Evolutionary conservation across 2,329 filamentous ascomycete genomes (phyloP).

Genomic region (Apiospora sp.): DNA sequence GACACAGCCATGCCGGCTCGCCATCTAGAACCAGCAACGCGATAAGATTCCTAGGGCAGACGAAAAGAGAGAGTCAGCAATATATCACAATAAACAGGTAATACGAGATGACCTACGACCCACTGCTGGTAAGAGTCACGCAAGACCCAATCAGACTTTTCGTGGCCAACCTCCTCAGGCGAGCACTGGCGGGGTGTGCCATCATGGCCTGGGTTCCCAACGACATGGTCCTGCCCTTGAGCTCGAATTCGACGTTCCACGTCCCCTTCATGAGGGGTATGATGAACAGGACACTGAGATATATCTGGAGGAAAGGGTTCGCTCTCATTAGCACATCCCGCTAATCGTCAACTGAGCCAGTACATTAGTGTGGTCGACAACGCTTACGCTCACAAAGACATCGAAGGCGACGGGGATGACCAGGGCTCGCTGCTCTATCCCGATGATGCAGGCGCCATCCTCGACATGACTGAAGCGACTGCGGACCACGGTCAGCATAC

Average conservation of each 20-base stretch:
- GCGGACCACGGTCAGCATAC: no score
- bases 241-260: not conserved
- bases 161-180: not conserved
- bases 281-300: not conserved
- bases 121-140: not conserved
- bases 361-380: not conserved
- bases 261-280: not conserved
- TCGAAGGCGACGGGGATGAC: not conserved
- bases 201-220: not conserved
- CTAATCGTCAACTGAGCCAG: not conserved
- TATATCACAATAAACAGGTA: no score
- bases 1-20: slow-evolving; percentile 19
- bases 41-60: not conserved
- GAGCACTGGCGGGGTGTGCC: not conserved
- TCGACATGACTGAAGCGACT: slow-evolving; percentile 8
- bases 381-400: not conserved
- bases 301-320: not conserved
- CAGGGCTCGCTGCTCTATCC: not conserved
- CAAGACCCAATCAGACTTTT: not conserved
- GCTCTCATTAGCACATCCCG: not conserved
- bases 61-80: not conserved
- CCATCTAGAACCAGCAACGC: slow-evolving; percentile 6
- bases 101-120: not conserved
- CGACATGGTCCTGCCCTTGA: not conserved
- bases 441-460: slow-evolving; percentile 2